These are phyloP conservation scores for Salicornia ramosissima DNA, from an alignment of 148 eudicot species.

Conservation along the genomic window DNA sequence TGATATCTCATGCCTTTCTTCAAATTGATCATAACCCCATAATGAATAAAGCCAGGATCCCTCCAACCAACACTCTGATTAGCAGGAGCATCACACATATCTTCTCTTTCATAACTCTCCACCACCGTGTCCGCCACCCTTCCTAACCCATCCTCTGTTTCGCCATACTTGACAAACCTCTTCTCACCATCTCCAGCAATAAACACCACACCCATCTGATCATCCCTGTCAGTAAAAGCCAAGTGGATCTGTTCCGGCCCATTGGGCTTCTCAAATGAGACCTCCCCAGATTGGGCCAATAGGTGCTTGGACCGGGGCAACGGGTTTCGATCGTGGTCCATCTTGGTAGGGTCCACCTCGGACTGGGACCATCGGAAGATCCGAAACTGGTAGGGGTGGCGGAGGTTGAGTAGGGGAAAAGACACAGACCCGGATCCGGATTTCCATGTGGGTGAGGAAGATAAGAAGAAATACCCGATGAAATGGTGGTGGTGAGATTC, in stretches of 20 bases:
- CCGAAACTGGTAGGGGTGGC: conserved; percentile 71
- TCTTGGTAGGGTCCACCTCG: conserved; percentile 44
- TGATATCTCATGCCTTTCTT: conserved; percentile 58
- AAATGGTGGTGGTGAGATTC: conserved; percentile 43
- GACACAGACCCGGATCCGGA: conserved; percentile 77
- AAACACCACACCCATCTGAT: conserved; percentile 86
- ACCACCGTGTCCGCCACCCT: conserved; percentile 38
- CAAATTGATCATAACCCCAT: conserved; percentile 68
- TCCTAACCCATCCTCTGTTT: conserved; percentile 21
- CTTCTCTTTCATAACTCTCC: conserved; percentile 65
- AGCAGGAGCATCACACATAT: conserved; percentile 91
- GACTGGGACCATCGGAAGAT: conserved; percentile 69
- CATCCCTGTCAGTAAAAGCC: conserved; percentile 54
- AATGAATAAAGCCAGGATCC: conserved; percentile 88
- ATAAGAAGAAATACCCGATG: conserved; percentile 76
- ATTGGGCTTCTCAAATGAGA: conserved; percentile 46
- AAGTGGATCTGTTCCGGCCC: conserved; percentile 90
- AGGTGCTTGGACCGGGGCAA: conserved; percentile 63
- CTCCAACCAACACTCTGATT: conserved; percentile 89
- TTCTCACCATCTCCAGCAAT: conserved; percentile 57
- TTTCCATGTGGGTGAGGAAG: conserved; percentile 40
- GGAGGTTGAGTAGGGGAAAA: conserved; percentile 62
- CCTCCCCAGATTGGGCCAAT: conserved; percentile 39
- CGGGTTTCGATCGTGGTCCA: conserved; percentile 81
- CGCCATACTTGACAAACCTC: conserved; percentile 68